Evolutionary conservation across 2,329 filamentous ascomycete genomes (phyloP), one percentile per base, ranked within the genome.

Genomic region (Helminthosporium solani): DNA sequence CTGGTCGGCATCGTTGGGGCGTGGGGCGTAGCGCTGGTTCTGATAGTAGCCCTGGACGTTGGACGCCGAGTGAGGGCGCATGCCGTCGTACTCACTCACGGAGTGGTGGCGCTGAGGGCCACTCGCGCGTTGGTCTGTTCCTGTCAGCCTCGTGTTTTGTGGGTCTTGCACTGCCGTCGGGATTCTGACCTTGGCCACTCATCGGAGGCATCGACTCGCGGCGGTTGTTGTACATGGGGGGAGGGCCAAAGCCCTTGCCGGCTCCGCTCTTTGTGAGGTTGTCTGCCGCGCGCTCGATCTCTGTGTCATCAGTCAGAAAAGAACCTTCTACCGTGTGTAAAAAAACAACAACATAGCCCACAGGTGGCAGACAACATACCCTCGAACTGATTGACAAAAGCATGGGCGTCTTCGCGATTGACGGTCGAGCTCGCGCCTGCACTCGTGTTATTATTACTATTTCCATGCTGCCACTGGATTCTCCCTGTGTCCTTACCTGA

Each of bases 1-100:
- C 78, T 96, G 91, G 78, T 97, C 94, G 73, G 90, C 89, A 78
- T 97, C 94, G 79, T 81, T 91, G 75, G 81, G 90, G 76, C 79
- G 90, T 78, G 79, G 83, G 75, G 92, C 90, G 75, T 95, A 94
- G 47, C 92, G 88, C 77, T 97, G 94, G 63, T 84, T 85, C 68
- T 90, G 89, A 74, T 96, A 97, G 73, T 92, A 97, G 71, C 87
- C 92, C 73, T 96, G 92, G 49, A 94, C 80, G 71, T 94, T 91
- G 56, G 87, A 84, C 47, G 81, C 80, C 54, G 85, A 82, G 68
- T 87, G 86, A 54, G 87, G 82, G 51, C 88, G 84, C 59, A 84
- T 83, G 66, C 83, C 79, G 58, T 94, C 88, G 73, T 88, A 91
- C 70, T 95, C 90, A 76, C 86, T 86, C 66, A 90, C 80, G 49